A percentile compares a stretch with the other conserved stretches of the same genome.
phyloP scores from a whole-genome alignment of 2,329 filamentous ascomycete genomes.

The Penicillium sclerotiorum region DNA sequence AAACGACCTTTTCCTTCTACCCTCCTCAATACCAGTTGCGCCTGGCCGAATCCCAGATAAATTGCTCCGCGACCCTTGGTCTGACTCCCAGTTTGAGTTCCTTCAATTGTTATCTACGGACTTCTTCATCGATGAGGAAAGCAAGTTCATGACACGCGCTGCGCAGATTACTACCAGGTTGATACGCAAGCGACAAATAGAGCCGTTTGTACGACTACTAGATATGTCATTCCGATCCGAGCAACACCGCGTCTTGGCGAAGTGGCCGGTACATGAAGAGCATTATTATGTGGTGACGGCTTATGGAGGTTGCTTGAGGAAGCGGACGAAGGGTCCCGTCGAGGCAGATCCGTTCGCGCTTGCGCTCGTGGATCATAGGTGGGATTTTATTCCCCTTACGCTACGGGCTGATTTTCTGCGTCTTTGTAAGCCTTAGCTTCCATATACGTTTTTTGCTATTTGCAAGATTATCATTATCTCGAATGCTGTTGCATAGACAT shows the following conservation, averaged over 20 bases:
- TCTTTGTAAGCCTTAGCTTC: not conserved
- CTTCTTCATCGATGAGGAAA: slow-evolving; percentile 43
- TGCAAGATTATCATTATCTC: too few species aligned
- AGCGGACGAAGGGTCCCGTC: not conserved
- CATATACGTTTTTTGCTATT: too few species aligned
- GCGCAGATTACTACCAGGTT: slow-evolving; percentile 34
- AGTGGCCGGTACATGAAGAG: slow-evolving; percentile 37
- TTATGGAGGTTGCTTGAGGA: too few species aligned
- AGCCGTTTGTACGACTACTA: slow-evolving; percentile 36
- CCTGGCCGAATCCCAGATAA: slow-evolving; percentile 43
- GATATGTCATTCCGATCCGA: slow-evolving; percentile 32
- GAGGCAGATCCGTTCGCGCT: slow-evolving; percentile 38
- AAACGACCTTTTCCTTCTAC: slow-evolving; percentile 40
- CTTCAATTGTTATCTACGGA: slow-evolving; percentile 39
- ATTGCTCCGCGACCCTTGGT: slow-evolving; percentile 43
- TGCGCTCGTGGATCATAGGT: slow-evolving; percentile 35
- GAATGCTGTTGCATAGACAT: too few species aligned
- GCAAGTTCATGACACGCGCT: slow-evolving; percentile 29
- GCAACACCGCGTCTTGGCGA: slow-evolving; percentile 34
- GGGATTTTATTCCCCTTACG: slow-evolving; percentile 29
- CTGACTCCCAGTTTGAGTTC: slow-evolving; percentile 40
- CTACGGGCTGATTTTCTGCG: slow-evolving; percentile 31
- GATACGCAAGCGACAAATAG: slow-evolving; percentile 38
- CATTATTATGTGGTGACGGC: too few species aligned
- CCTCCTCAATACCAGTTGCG: slow-evolving; percentile 27